phyloP scores from a whole-genome alignment of 345 rosid species.

The Stellera chamaejasme region DNA sequence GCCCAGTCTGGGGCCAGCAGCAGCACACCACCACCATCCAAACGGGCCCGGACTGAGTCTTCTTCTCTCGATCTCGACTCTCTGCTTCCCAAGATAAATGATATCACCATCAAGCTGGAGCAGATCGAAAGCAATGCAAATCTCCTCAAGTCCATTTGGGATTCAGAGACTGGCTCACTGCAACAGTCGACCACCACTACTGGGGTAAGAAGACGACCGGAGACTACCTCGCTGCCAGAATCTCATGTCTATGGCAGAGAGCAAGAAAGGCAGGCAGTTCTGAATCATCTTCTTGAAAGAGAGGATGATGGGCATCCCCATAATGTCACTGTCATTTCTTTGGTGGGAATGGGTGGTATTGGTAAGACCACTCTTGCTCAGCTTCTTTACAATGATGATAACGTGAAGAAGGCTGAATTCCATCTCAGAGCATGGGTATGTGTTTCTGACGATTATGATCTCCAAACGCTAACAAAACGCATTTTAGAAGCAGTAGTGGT shows the following conservation, averaged over 20 bases:
- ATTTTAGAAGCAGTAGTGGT: conserved; percentile 5
- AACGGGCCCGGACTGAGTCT: not conserved
- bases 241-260: conserved; percentile 16
- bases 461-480: not conserved
- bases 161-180: no score
- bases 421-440: conserved; percentile 13
- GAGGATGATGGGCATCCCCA: not conserved
- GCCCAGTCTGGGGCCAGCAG: not conserved
- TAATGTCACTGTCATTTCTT: conserved; percentile 8
- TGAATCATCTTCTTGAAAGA: not conserved
- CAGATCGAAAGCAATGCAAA: no score
- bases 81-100: no score
- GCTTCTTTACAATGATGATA: conserved; percentile 17
- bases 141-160: no score
- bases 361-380: conserved; percentile 28
- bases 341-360: conserved; percentile 13
- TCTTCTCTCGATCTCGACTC: no score
- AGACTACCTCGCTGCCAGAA: no score
- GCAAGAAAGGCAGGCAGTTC: conserved; percentile 12
- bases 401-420: conserved; percentile 5
- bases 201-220: no score
- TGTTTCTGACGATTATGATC: conserved; percentile 18
- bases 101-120: no score
- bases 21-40: not conserved
- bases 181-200: no score